phyloP scores from a whole-genome alignment of 1,139 yeast species.

The Yamadazyma dendronema region DNA sequence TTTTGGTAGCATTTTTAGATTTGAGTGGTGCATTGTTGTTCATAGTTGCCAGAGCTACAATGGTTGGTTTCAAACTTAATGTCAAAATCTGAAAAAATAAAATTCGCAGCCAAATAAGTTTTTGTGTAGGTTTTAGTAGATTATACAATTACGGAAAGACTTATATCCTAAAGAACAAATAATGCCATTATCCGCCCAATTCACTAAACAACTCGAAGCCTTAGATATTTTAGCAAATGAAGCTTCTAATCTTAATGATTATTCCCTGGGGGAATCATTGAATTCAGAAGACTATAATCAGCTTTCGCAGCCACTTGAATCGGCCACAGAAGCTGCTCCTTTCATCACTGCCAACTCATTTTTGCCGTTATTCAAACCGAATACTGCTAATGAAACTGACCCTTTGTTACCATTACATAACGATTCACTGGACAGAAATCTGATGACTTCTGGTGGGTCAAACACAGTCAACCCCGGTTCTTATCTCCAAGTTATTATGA shows the following conservation, averaged over 20 bases:
- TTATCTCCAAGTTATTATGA: neutral
- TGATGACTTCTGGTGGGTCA: neutral
- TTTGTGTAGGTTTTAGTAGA: too few species aligned
- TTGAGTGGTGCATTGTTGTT: slow-evolving; percentile 21
- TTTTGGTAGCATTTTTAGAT: slow-evolving; percentile 22
- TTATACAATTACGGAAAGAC: too few species aligned
- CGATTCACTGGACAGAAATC: neutral
- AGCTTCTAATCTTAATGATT: slow-evolving; percentile 15
- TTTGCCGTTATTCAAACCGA: neutral
- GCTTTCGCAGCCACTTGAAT: neutral
- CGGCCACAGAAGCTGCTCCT: neutral
- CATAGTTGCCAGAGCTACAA: slow-evolving; percentile 19
- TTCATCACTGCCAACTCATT: neutral
- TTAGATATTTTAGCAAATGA: slow-evolving; percentile 15
- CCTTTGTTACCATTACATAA: slow-evolving; percentile 15
- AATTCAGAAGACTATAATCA: slow-evolving; percentile 5
- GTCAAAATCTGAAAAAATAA: slow-evolving; percentile 15
- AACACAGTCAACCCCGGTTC: neutral
- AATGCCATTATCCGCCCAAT: slow-evolving; percentile 8
- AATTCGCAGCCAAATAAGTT: slow-evolving; percentile 2
- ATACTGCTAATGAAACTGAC: slow-evolving; percentile 6
- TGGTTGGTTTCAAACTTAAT: slow-evolving; percentile 23
- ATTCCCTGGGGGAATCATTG: slow-evolving; percentile 11
- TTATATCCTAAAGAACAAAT: too few species aligned
- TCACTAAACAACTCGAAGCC: slow-evolving; percentile 10